Conservation (phyloP, 768 basidiomycete genomes). For the Inosperma sp. region DNA sequence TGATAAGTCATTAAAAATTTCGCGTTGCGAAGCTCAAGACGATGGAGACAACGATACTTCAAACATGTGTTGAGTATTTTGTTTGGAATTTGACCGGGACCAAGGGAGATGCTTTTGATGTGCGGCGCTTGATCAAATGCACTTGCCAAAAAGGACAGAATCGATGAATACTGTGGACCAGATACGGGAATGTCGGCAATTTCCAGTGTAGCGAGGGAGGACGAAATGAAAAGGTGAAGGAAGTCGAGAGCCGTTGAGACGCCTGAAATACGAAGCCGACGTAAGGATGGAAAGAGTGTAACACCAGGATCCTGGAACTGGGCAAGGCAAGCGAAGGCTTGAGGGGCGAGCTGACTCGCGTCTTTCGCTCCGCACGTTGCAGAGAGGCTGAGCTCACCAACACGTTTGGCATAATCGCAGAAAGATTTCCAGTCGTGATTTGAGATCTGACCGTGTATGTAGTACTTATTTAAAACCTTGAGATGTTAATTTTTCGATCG, state of each 20-base stretch:
- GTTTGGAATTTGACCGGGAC: neutral
- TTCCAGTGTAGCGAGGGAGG: slow-evolving; percentile 10
- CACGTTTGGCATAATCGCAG: neutral
- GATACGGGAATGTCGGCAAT: neutral
- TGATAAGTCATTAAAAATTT: neutral
- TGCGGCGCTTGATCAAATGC: neutral
- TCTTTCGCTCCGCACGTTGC: neutral
- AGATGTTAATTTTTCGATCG: neutral
- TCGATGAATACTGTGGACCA: neutral
- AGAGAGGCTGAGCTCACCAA: slow-evolving; percentile 8
- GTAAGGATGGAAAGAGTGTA: slow-evolving; percentile 14
- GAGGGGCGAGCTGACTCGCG: neutral
- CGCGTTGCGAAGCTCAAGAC: neutral
- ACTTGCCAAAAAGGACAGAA: slow-evolving; percentile 9
- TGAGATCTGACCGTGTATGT: neutral
- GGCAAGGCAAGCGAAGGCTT: slow-evolving; percentile 3
- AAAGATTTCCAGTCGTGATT: neutral
- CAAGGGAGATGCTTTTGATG: neutral
- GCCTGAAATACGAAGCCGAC: slow-evolving; percentile 6
- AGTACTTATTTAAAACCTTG: neutral
- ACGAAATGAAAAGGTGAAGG: slow-evolving; percentile 9
- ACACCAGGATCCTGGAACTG: neutral
- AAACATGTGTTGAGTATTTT: neutral
- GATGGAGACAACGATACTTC: neutral
- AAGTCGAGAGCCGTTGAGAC: slow-evolving; percentile 1